Evolutionary conservation across 129 eudicot genomes (phyloP).

Genomic region (Tanacetum coccineum): DNA sequence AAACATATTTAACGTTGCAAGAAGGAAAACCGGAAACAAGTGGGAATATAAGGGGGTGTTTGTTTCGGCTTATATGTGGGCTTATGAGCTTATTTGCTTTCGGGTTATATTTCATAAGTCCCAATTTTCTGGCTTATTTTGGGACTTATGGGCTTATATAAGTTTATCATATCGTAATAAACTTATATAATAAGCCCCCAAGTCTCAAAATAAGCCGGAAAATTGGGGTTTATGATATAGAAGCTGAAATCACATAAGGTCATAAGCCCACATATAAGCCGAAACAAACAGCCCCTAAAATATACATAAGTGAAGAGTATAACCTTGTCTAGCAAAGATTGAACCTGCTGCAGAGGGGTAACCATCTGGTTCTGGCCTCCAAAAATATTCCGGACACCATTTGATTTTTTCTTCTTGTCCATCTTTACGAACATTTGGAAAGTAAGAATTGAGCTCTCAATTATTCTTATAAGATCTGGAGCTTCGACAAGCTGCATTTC

Average conservation of each 20-base stretch:
- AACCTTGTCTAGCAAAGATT: constrained; percentile 70
- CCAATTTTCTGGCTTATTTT: no score
- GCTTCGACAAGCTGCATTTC: constrained; percentile 46
- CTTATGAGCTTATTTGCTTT: no score
- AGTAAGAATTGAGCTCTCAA: constrained; percentile 72
- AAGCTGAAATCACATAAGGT: no score
- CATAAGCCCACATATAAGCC: no score
- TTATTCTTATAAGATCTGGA: constrained; percentile 56
- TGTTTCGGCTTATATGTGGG: no score
- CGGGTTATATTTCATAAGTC: no score
- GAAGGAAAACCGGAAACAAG: neutral
- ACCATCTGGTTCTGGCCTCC: constrained; percentile 75
- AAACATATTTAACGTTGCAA: neutral
- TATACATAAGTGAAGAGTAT: neutral
- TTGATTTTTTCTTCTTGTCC: constrained; percentile 82
- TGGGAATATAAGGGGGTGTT: neutral
- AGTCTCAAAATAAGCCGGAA: no score
- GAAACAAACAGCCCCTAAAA: no score
- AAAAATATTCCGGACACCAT: constrained; percentile 55
- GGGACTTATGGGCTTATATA: no score
- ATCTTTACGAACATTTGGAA: constrained; percentile 63
- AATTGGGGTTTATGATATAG: no score
- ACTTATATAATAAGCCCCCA: no score
- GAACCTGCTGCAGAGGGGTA: constrained; percentile 81
- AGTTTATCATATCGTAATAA: no score